These are phyloP conservation scores for Aspergillus pseudoglaucus DNA, from an alignment of 2,329 filamentous ascomycete species.

Conservation along the genomic window DNA sequence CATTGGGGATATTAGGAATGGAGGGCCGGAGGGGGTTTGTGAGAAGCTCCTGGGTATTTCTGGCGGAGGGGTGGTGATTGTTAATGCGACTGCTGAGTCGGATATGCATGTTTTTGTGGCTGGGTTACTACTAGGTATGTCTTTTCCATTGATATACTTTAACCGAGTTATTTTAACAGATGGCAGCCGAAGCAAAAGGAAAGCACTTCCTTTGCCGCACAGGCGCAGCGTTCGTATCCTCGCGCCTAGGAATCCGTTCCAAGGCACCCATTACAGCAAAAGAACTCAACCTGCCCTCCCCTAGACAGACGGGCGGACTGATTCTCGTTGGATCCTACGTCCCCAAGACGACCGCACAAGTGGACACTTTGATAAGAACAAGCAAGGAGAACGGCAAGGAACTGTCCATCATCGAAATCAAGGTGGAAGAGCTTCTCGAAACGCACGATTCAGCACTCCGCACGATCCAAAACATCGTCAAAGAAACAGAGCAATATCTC, in stretches of 20 bases:
- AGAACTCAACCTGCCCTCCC: constrained; percentile 35
- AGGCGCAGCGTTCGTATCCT: constrained; percentile 44
- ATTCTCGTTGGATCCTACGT: constrained; percentile 55
- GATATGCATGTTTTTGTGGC: constrained; percentile 52
- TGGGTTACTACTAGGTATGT: constrained; percentile 38
- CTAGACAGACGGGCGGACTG: constrained; percentile 40
- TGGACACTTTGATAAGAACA: constrained; percentile 37
- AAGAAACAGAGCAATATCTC: constrained; percentile 37
- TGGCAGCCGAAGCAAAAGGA: constrained; percentile 28
- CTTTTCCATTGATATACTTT: background rate
- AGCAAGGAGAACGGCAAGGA: constrained; percentile 26
- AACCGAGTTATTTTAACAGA: background rate
- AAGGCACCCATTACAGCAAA: constrained; percentile 46
- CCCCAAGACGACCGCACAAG: constrained; percentile 53
- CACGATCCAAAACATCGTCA: constrained; percentile 18
- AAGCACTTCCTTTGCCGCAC: constrained; percentile 43
- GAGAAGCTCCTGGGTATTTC: constrained; percentile 34
- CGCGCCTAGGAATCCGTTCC: constrained; percentile 47
- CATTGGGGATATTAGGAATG: constrained; percentile 43
- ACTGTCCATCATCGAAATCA: constrained; percentile 43
- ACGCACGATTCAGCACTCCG: constrained; percentile 22
- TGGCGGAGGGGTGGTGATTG: constrained; percentile 41
- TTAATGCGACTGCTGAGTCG: constrained; percentile 49
- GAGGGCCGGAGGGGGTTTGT: constrained; percentile 39
- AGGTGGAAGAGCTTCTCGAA: constrained; percentile 44